phyloP scores from a whole-genome alignment of 108 stramenopile genomes.

The Cyclotella cryptica region DNA sequence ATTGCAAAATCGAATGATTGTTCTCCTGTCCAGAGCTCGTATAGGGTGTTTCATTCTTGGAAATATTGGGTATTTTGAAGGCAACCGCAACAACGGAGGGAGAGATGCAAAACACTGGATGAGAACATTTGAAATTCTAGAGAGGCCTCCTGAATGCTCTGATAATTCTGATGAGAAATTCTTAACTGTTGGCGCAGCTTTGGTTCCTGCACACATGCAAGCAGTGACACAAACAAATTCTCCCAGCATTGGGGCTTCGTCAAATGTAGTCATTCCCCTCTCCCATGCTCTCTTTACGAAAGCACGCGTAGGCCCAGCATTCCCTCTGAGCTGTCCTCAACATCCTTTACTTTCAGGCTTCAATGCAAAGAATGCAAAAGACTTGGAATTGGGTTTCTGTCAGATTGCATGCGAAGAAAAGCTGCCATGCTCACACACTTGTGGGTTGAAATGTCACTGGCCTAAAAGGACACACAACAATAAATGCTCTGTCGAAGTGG shows the following conservation, averaged over 20 bases:
- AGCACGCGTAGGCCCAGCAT: conserved; percentile 17
- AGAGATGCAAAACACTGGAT: conserved; percentile 37
- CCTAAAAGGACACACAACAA: conserved; percentile 33
- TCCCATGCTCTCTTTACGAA: neutral
- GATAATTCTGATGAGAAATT: conserved; percentile 9
- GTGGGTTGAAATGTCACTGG: conserved; percentile 46
- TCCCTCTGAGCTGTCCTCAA: conserved; percentile 51
- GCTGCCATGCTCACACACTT: conserved; percentile 34
- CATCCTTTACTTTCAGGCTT: conserved; percentile 26
- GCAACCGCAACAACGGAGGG: conserved; percentile 6
- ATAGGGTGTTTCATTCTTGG: conserved; percentile 51
- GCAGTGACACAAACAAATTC: neutral
- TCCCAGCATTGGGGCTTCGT: neutral
- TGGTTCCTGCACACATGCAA: neutral
- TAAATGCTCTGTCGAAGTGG: conserved; percentile 19
- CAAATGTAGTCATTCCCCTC: neutral
- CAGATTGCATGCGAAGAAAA: conserved; percentile 20
- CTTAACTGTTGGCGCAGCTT: conserved; percentile 2
- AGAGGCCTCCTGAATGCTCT: conserved; percentile 24
- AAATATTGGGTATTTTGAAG: conserved; percentile 47
- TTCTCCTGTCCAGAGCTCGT: conserved; percentile 52
- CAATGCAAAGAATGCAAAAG: conserved; percentile 18
- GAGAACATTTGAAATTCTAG: conserved; percentile 39
- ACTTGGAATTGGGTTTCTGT: conserved; percentile 42
- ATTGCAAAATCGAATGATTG: conserved; percentile 50